Percentiles rank a stretch among this genome's conserved stretches.
Evolutionary conservation across 768 basidiomycete genomes (phyloP).

Genomic region (Pisolithus orientalis): DNA sequence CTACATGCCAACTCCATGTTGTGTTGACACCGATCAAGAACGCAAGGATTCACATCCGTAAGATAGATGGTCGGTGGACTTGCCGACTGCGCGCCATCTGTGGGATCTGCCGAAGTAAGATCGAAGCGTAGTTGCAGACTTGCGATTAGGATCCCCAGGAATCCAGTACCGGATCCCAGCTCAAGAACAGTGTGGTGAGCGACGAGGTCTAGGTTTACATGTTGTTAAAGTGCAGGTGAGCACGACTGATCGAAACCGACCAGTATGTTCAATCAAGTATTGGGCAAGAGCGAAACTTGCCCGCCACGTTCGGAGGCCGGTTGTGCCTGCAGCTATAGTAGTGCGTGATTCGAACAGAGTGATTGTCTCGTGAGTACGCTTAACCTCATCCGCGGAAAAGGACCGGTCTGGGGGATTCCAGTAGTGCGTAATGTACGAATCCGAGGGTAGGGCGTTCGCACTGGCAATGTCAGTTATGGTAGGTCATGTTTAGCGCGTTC

Average conservation of each 20-base stretch:
- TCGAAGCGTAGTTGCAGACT: constrained; percentile 39
- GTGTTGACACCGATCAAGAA: constrained; percentile 51
- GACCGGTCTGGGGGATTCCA: constrained; percentile 33
- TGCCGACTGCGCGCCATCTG: neutral
- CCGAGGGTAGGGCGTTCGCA: constrained; percentile 22
- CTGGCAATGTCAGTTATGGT: constrained; percentile 8
- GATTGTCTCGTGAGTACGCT: constrained; percentile 31
- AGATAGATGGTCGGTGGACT: constrained; percentile 34
- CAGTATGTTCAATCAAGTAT: constrained; percentile 50
- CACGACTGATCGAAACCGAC: constrained; percentile 29
- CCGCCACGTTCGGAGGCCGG: constrained; percentile 74
- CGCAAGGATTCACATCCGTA: constrained; percentile 61
- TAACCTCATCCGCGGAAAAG: neutral
- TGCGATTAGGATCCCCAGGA: constrained; percentile 59
- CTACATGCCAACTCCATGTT: constrained; percentile 66
- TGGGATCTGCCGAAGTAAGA: neutral
- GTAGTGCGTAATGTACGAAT: constrained; percentile 62
- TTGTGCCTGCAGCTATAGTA: constrained; percentile 70
- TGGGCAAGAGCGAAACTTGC: constrained; percentile 64
- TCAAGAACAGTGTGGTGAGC: constrained; percentile 50
- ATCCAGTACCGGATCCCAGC: constrained; percentile 72
- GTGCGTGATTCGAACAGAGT: constrained; percentile 72
- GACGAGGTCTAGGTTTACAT: constrained; percentile 3
- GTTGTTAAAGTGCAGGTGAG: neutral
- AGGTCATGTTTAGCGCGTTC: neutral